Base-by-base conservation (phyloP, 2,329 filamentous ascomycete genomes). In the Metarhizium robertsii region DNA sequence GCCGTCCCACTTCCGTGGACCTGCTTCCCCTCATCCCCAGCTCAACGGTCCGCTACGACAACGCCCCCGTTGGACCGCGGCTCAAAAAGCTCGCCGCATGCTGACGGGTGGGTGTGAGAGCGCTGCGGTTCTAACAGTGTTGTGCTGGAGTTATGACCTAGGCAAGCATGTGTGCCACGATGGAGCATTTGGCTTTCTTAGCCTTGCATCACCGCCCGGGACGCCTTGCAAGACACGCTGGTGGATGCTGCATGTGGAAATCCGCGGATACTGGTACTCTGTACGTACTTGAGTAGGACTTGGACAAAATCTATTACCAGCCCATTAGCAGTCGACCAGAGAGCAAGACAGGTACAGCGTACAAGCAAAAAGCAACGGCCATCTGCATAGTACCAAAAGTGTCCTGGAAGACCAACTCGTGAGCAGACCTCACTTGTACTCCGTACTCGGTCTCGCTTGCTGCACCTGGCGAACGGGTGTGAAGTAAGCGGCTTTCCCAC, bases 1-100 rank as follows among this genome's bases (percentile, higher is more conserved):
- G 30, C 34, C 13, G 45, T 50, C 50, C 34, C 54, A 53, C 54
- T 18, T 46, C 5, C n/a, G 50, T 53, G 56, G 52, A 47, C 49
- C 5, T 40, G 5, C 38, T 40, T 40, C 13, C 13, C 14, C 38
- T 16, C 38, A 40, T 40, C 38, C 38, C 11, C 11, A 36, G 13
- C 13, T 25, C 25, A 25, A 25, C 25, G 53, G 36, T 40, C 34
- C 47, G 43, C 43, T 45, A 20, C 18, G 25, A 25, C 43, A 46
- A 46, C 43, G n/a, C n/a, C 43, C 43, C 43, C 43, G 25, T 4
- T 18, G 3, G 13, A 46, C 43, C 43, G 43, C 43, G 43, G 43
- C 43, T 25, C 7, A 25, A 46, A 46, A 20, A 25, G 25, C 25
- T 4, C 10, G 4, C 43, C n/a, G 43, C 18, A 10, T 25, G n/a